Evolutionary conservation across 371 early-diverging fungal genomes (phyloP).

Genomic region (Dinochytrium kinnereticum): DNA sequence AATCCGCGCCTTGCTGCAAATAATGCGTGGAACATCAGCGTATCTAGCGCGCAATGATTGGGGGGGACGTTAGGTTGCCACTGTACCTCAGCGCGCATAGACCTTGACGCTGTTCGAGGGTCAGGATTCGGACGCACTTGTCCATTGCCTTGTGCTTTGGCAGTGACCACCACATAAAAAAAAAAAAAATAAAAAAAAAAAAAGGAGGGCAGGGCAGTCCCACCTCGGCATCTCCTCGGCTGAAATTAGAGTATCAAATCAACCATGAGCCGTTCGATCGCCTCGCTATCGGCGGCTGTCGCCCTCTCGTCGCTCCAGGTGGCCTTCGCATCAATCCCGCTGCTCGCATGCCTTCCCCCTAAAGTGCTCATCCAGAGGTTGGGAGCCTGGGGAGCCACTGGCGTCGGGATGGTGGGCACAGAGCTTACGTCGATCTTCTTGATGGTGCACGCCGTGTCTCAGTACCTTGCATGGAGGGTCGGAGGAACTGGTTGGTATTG

Average conservation of each 20-base stretch:
- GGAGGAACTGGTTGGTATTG: not conserved
- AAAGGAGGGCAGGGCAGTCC: not conserved
- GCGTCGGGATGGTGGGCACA: constrained; percentile 10
- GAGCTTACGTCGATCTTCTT: not conserved
- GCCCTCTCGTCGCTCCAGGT: not conserved
- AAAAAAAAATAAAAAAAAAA: too few species aligned
- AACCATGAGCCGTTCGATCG: not conserved
- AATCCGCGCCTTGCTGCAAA: too few species aligned
- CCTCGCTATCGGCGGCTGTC: not conserved
- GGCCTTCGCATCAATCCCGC: not conserved
- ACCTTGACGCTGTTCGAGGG: too few species aligned
- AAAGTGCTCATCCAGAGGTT: not conserved
- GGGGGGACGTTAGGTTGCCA: too few species aligned
- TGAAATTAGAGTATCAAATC: not conserved
- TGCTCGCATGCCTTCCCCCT: constrained; percentile 8
- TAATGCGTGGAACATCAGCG: too few species aligned
- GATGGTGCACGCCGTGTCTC: not conserved
- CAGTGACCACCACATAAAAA: too few species aligned
- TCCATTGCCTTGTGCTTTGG: too few species aligned
- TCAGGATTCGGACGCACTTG: too few species aligned
- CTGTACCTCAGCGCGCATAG: too few species aligned
- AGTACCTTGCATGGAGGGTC: not conserved
- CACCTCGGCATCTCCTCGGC: not conserved
- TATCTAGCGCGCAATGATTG: too few species aligned
- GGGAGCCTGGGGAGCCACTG: constrained; percentile 8